A percentile compares a stretch with the other conserved stretches of the same genome.
Evolutionary conservation across 2,329 filamentous ascomycete species (phyloP).

Genomic region (Thelonectria rubi): DNA sequence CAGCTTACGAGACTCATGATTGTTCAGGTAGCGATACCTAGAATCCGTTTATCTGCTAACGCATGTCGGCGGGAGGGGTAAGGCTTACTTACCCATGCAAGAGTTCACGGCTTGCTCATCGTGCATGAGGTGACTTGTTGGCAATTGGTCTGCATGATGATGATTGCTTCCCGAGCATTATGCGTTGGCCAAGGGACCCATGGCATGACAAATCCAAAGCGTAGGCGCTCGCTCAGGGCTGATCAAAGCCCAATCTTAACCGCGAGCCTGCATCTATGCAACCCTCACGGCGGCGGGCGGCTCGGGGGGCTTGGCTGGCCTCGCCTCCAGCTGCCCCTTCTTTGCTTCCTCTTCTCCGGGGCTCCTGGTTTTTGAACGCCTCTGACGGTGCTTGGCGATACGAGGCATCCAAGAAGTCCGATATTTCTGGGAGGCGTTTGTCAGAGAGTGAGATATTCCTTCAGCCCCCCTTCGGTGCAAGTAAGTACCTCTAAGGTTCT

Average conservation of each 20-base stretch:
- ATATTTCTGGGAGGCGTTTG: not conserved
- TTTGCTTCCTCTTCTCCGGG: not conserved
- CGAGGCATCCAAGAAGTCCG: not conserved
- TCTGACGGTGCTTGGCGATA: not conserved
- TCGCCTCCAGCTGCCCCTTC: constrained; percentile 14
- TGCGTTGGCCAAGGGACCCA: constrained; percentile 13
- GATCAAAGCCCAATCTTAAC: too few species aligned
- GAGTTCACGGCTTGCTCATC: not conserved
- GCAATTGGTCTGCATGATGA: constrained; percentile 13
- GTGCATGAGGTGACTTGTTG: constrained; percentile 12
- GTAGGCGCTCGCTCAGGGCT: too few species aligned
- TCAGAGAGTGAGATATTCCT: constrained; percentile 1
- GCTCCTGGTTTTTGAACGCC: too few species aligned
- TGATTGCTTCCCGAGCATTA: not conserved
- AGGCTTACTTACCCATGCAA: constrained; percentile 1
- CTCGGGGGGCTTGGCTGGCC: not conserved
- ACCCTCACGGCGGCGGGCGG: not conserved
- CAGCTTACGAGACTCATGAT: constrained; percentile 13
- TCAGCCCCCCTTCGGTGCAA: not conserved
- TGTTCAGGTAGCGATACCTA: constrained; percentile 4
- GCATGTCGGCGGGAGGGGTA: too few species aligned
- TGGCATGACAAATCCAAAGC: not conserved
- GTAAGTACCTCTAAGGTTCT: not conserved
- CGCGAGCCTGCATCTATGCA: too few species aligned
- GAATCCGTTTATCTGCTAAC: too few species aligned